Conservation (phyloP, 2,329 filamentous ascomycete species). For the Thielaviopsis ethacetica region DNA sequence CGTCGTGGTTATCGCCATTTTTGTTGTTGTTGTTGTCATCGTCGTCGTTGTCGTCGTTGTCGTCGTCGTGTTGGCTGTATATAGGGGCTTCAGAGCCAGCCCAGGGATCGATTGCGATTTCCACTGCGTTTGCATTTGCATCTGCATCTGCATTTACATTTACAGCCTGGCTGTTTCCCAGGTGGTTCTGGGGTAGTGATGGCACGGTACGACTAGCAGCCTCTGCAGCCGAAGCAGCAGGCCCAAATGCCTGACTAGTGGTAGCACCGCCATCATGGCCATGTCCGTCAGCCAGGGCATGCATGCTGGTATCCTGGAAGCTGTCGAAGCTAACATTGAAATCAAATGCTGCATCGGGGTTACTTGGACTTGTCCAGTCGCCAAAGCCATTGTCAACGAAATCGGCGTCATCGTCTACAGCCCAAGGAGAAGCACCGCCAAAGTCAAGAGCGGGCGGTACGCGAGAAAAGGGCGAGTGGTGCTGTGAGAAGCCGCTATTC, state of each 20-base stretch:
- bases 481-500: neutral
- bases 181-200: neutral
- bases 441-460: conserved; percentile 3
- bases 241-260: neutral
- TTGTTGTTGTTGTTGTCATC: too few species aligned
- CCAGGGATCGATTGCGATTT: conserved; percentile 7
- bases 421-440: conserved; percentile 5
- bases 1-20: neutral
- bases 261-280: neutral
- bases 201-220: neutral
- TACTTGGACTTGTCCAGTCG: conserved; percentile 1
- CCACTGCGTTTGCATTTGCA: neutral
- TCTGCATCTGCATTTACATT: neutral
- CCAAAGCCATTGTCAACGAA: conserved; percentile 1
- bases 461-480: neutral
- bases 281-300: neutral
- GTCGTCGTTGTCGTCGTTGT: neutral
- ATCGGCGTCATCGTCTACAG: conserved; percentile 1
- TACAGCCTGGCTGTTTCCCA: neutral
- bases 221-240: neutral
- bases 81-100: conserved; percentile 3
- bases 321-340: conserved; percentile 2
- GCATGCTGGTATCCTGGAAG: neutral
- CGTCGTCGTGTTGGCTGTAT: neutral
- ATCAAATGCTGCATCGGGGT: neutral